Conservation (phyloP, 441 rosid species). For the Corymbia citriodora region DNA sequence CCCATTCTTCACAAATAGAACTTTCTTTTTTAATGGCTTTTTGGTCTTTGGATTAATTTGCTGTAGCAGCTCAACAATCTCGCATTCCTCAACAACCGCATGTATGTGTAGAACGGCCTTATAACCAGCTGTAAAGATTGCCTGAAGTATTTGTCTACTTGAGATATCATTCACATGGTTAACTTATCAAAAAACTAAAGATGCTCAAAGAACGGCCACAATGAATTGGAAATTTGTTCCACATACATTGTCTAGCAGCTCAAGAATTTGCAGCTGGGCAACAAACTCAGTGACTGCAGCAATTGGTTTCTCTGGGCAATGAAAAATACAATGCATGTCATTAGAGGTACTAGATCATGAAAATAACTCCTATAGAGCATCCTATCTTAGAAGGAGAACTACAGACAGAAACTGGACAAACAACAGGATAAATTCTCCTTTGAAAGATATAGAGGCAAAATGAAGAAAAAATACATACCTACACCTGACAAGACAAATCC, state of each 20-base stretch:
- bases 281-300: constrained; percentile 69
- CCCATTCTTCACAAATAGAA: constrained; percentile 86
- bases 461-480: constrained; percentile 36
- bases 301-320: constrained; percentile 62
- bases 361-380: neutral
- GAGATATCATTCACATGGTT: neutral
- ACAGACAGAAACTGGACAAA: neutral
- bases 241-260: constrained; percentile 59
- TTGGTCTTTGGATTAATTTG: constrained; percentile 79
- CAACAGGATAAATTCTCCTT: neutral
- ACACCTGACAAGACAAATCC: constrained; percentile 81
- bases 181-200: neutral
- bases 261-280: constrained; percentile 87
- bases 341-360: neutral
- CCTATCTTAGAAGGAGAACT: neutral
- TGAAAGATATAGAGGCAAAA: neutral
- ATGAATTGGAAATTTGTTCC: neutral
- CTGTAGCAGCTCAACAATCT: constrained; percentile 68
- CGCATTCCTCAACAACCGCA: constrained; percentile 91
- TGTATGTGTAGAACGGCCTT: constrained; percentile 92
- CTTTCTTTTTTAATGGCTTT: constrained; percentile 82
- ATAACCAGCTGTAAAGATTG: constrained; percentile 91
- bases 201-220: neutral
- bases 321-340: constrained; percentile 4
- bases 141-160: constrained; percentile 31